Percentiles rank a stretch among this genome's conserved stretches.
Evolutionary conservation across 2,329 filamentous ascomycete genomes (phyloP).

Genomic region (Colletotrichum spaethianum): DNA sequence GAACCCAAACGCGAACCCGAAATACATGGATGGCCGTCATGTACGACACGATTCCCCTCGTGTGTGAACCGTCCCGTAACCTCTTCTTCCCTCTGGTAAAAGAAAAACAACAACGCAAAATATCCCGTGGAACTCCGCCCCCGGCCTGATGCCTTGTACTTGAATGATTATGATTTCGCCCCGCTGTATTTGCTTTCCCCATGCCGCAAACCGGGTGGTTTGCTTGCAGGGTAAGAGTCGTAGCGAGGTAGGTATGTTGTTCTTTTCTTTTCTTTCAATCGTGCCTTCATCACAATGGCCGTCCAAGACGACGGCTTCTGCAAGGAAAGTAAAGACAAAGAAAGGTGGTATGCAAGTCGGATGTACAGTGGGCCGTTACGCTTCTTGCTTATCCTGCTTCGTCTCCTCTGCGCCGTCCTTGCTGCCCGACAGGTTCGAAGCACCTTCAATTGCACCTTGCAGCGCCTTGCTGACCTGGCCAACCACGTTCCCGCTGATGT

Average conservation of each 20-base stretch:
- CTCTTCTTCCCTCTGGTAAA: not conserved
- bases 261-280: constrained; percentile 29
- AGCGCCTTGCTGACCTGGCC: constrained; percentile 42
- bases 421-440: not conserved
- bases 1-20: constrained; percentile 6
- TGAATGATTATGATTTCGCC: constrained; percentile 7
- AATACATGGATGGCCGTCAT: not conserved
- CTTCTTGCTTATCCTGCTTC: constrained; percentile 34
- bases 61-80: constrained; percentile 3
- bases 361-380: not conserved
- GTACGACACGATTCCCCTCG: not conserved
- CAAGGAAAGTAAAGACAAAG: not conserved
- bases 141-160: constrained; percentile 19
- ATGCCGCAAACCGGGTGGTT: not conserved
- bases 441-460: constrained; percentile 26
- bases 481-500: constrained; percentile 57
- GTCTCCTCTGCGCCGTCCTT: constrained; percentile 24
- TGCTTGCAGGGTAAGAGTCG: not conserved
- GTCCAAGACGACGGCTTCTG: not conserved
- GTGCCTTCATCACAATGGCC: constrained; percentile 37
- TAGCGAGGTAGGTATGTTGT: constrained; percentile 10
- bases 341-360: not conserved
- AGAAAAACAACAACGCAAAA: not conserved
- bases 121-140: constrained; percentile 20
- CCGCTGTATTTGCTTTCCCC: constrained; percentile 1